Conservation (phyloP, 768 basidiomycete genomes). For the Dendrothele bispora region DNA sequence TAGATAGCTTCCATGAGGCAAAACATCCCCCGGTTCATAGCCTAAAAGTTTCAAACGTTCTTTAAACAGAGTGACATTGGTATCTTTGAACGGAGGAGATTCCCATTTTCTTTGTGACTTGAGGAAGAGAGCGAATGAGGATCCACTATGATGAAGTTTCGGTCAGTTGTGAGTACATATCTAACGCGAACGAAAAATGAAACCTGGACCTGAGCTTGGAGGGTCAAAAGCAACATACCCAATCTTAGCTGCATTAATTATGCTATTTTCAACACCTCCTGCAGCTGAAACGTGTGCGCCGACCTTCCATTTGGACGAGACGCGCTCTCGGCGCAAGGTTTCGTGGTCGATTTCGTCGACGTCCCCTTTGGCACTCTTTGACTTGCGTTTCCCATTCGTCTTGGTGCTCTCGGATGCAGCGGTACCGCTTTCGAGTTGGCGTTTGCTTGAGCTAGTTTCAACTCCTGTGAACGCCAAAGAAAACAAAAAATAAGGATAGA, state of each 20-base stretch:
- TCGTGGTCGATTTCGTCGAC: no score
- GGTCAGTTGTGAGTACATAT: not conserved
- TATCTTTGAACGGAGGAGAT: constrained; percentile 54
- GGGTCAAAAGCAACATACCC: constrained; percentile 43
- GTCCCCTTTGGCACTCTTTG: no score
- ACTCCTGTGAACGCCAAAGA: no score
- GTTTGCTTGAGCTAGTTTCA: no score
- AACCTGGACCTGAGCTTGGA: no score
- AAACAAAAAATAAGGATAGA: no score
- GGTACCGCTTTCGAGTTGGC: no score
- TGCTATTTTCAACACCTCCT: constrained; percentile 75
- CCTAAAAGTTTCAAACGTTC: constrained; percentile 56
- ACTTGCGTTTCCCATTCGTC: no score
- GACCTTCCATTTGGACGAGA: constrained; percentile 57
- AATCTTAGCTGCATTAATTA: constrained; percentile 68
- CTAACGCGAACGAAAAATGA: not conserved
- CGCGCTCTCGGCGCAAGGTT: no score
- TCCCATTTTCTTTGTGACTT: constrained; percentile 86
- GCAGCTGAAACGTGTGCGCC: constrained; percentile 85
- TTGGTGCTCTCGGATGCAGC: no score
- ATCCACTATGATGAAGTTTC: constrained; percentile 49
- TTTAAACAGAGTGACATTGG: constrained; percentile 60
- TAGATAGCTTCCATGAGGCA: constrained; percentile 86
- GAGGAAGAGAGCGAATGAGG: constrained; percentile 79
- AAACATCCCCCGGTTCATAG: constrained; percentile 60